Evolutionary conservation across 305 asterid species (phyloP).

Genomic region (Ajuga reptans): DNA sequence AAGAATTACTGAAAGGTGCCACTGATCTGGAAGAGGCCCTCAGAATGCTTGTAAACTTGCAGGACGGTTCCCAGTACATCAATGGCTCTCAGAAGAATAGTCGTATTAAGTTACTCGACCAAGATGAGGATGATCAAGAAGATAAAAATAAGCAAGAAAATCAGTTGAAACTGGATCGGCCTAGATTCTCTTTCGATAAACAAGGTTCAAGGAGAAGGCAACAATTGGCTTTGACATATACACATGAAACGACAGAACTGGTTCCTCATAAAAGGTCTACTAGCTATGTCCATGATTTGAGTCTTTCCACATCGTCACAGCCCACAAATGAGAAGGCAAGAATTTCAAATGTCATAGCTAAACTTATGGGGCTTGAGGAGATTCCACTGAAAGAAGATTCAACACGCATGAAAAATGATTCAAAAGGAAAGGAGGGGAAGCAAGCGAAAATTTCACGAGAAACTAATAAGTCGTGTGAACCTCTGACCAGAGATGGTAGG

Average conservation of each 20-base stretch:
- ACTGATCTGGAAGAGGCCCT: constrained; percentile 66
- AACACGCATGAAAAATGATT: constrained; percentile 23
- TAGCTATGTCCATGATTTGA: constrained; percentile 44
- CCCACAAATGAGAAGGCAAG: constrained; percentile 48
- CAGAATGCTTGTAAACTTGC: constrained; percentile 55
- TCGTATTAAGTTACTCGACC: constrained; percentile 49
- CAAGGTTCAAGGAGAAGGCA: constrained; percentile 18
- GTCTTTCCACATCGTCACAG: constrained; percentile 26
- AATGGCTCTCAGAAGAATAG: constrained; percentile 31
- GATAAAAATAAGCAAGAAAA: constrained; percentile 28
- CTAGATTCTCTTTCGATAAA: constrained; percentile 72
- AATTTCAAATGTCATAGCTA: constrained; percentile 74
- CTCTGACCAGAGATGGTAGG: constrained; percentile 20
- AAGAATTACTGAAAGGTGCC: constrained; percentile 65
- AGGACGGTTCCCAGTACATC: constrained; percentile 43
- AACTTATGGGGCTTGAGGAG: constrained; percentile 88
- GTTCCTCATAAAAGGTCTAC: constrained; percentile 41
- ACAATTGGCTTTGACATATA: constrained; percentile 22
- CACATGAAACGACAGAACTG: constrained; percentile 15
- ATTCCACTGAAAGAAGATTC: constrained; percentile 33
- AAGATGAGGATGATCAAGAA: constrained; percentile 51
- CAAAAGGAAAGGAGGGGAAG: constrained; percentile 25
- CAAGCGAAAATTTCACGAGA: constrained; percentile 22
- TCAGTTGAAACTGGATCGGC: constrained; percentile 52
- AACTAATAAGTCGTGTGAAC: constrained; percentile 16